A percentile compares a stretch with the other conserved stretches of the same genome.
phyloP scores from a whole-genome alignment of 2,329 filamentous ascomycete genomes.

The Tympanopsis confertula region DNA sequence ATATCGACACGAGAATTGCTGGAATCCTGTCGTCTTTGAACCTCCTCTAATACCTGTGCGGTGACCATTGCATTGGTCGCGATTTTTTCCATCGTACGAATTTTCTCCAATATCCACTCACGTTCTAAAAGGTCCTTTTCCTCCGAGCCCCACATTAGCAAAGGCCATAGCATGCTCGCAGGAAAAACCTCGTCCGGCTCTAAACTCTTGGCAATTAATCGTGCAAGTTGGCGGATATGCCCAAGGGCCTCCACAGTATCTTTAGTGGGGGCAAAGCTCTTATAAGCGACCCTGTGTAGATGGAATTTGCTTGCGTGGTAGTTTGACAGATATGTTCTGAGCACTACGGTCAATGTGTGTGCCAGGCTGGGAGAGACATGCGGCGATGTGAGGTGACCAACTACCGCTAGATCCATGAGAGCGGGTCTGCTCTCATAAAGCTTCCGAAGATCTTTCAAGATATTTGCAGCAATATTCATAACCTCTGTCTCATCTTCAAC shows the following conservation, averaged over 20 bases:
- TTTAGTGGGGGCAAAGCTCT: constrained; percentile 35
- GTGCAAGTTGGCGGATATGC: constrained; percentile 34
- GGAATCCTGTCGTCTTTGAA: constrained; percentile 21
- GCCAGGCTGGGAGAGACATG: constrained; percentile 35
- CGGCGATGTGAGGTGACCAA: constrained; percentile 33
- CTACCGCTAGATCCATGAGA: constrained; percentile 42
- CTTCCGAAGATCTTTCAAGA: constrained; percentile 34
- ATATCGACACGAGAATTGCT: constrained; percentile 21
- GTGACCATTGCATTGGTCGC: constrained; percentile 24
- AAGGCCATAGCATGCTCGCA: constrained; percentile 44
- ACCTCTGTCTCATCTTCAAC: constrained; percentile 47
- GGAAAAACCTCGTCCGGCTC: constrained; percentile 32
- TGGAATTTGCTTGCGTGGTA: constrained; percentile 44
- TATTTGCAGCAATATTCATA: constrained; percentile 38
- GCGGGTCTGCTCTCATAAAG: constrained; percentile 37
- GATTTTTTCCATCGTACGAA: constrained; percentile 23
- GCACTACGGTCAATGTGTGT: constrained; percentile 36
- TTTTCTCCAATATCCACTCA: constrained; percentile 36
- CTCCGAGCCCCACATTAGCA: constrained; percentile 42
- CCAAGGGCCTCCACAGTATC: constrained; percentile 32
- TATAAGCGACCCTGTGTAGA: constrained; percentile 44
- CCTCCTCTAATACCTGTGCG: constrained; percentile 23
- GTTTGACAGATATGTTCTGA: constrained; percentile 42
- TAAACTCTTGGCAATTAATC: constrained; percentile 27
- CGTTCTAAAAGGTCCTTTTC: constrained; percentile 35